Percentiles rank a stretch among this genome's conserved stretches.
Conservation (phyloP, 2,329 filamentous ascomycete genomes). For the Pleurostoma richardsiae region DNA sequence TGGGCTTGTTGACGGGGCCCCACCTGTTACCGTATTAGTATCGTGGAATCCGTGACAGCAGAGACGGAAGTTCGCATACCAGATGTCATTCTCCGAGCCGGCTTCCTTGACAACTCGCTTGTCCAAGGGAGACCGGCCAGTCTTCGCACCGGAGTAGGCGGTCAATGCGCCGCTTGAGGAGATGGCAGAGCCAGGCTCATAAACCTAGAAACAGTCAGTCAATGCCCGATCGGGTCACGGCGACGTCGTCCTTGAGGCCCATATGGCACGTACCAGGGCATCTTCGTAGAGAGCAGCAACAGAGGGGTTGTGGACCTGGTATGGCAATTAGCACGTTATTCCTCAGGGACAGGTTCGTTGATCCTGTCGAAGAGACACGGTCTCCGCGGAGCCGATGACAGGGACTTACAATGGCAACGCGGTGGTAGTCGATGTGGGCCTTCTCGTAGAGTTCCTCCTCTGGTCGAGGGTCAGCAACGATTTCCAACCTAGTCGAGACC, state of each 20-base stretch:
- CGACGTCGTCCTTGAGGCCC: too few relatives aligned
- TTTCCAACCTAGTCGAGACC: too few relatives aligned
- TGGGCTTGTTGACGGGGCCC: conserved; percentile 99
- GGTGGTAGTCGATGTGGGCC: conserved; percentile 98
- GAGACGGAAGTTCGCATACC: conserved; percentile 43
- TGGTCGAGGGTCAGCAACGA: conserved; percentile 10
- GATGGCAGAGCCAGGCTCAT: conserved; percentile 96
- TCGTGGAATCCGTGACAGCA: conserved; percentile 1
- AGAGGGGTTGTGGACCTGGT: conserved; percentile 78
- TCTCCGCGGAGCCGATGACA: neutral
- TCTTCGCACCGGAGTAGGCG: conserved; percentile 97
- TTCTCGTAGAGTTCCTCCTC: conserved; percentile 96
- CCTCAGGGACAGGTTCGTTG: neutral
- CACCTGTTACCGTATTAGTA: conserved; percentile 43
- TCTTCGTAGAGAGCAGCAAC: conserved; percentile 97
- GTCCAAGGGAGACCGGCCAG: conserved; percentile 90
- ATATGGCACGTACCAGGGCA: conserved; percentile 63
- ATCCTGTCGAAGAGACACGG: neutral
- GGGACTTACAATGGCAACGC: conserved; percentile 84
- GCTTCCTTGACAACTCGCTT: conserved; percentile 96
- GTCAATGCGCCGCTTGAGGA: conserved; percentile 92
- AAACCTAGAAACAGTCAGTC: conserved; percentile 37
- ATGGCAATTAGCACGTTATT: conserved; percentile 13
- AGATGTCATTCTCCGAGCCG: conserved; percentile 84
- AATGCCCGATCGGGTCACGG: neutral